These are phyloP conservation scores for Thymus quinquecostatus DNA, from an alignment of 257 asterid species.

Conservation along the genomic window DNA sequence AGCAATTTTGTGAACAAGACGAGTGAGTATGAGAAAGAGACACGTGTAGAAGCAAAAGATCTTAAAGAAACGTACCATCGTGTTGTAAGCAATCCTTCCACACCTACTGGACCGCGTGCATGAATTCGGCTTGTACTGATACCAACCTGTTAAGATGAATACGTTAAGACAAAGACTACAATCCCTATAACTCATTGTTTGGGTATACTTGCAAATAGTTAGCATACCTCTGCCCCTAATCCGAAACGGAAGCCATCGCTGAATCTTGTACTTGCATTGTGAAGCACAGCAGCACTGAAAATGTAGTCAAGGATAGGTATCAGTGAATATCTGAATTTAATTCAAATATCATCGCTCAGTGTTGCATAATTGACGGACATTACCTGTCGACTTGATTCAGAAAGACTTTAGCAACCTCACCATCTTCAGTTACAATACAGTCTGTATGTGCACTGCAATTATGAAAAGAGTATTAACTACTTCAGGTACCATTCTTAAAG, in stretches of 20 bases:
- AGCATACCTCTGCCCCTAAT: slow-evolving; percentile 90
- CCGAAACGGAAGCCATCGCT: slow-evolving; percentile 95
- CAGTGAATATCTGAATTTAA: background rate
- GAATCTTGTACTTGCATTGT: slow-evolving; percentile 93
- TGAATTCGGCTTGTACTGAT: slow-evolving; percentile 94
- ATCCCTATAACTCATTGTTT: background rate
- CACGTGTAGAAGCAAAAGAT: background rate
- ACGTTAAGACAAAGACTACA: slow-evolving; percentile 7
- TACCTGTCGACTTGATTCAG: slow-evolving; percentile 69
- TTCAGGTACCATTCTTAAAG: slow-evolving; percentile 16
- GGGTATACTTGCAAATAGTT: slow-evolving; percentile 8
- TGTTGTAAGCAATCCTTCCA: slow-evolving; percentile 91
- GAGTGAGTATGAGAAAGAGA: background rate
- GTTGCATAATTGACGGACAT: background rate
- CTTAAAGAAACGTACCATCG: slow-evolving; percentile 59
- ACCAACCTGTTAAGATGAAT: slow-evolving; percentile 67
- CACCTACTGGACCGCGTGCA: slow-evolving; percentile 99
- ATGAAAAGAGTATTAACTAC: slow-evolving; percentile 25
- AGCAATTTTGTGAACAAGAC: no score
- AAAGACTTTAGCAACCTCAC: slow-evolving; percentile 74
- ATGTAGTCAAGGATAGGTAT: slow-evolving; percentile 13
- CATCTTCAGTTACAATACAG: slow-evolving; percentile 78
- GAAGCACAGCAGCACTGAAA: slow-evolving; percentile 92
- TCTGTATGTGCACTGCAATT: slow-evolving; percentile 89
- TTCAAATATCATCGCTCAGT: background rate